phyloP scores from a whole-genome alignment of 192 early-diverging fungal species.

The Coemansia javaensis region DNA sequence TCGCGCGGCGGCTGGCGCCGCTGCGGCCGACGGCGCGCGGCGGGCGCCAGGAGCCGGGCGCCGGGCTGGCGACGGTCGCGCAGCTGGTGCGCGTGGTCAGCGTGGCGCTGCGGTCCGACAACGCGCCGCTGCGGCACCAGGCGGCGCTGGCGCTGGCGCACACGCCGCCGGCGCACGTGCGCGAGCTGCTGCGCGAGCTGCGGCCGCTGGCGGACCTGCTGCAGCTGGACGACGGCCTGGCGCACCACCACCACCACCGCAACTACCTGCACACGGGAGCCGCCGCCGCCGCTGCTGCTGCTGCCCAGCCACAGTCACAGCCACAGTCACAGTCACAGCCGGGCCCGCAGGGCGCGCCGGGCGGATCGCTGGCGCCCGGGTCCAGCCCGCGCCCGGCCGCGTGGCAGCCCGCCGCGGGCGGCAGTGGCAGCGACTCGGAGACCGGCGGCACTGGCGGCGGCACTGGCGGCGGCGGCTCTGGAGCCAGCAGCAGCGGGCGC shows the following conservation, averaged over 20 bases:
- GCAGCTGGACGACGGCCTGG: slow-evolving; percentile 39
- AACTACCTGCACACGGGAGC: slow-evolving; percentile 27
- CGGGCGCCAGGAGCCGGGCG: slow-evolving; percentile 40
- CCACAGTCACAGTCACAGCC: slow-evolving; percentile 23
- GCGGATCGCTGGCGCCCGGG: slow-evolving; percentile 5
- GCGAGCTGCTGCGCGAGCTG: slow-evolving; percentile 44
- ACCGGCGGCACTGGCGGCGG: not conserved
- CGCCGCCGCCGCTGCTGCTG: slow-evolving; percentile 2
- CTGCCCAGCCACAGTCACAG: not conserved
- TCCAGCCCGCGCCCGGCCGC: slow-evolving; percentile 4
- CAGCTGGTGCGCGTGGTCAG: slow-evolving; percentile 47
- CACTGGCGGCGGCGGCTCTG: not conserved
- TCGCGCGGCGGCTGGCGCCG: slow-evolving; percentile 45
- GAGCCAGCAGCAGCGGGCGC: slow-evolving; percentile 1
- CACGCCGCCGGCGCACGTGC: slow-evolving; percentile 28
- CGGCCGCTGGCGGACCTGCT: slow-evolving; percentile 38
- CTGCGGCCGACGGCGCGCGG: slow-evolving; percentile 34
- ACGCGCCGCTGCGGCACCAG: slow-evolving; percentile 34
- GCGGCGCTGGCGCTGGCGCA: slow-evolving; percentile 28
- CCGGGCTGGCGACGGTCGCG: slow-evolving; percentile 33
- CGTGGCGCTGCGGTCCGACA: slow-evolving; percentile 34
- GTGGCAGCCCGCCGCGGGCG: no score
- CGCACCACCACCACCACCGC: slow-evolving; percentile 27
- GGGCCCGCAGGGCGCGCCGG: slow-evolving; percentile 6
- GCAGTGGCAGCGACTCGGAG: slow-evolving; percentile 24